Base-by-base conservation (phyloP, 305 asterid species). In the Coffea humblotiana region DNA sequence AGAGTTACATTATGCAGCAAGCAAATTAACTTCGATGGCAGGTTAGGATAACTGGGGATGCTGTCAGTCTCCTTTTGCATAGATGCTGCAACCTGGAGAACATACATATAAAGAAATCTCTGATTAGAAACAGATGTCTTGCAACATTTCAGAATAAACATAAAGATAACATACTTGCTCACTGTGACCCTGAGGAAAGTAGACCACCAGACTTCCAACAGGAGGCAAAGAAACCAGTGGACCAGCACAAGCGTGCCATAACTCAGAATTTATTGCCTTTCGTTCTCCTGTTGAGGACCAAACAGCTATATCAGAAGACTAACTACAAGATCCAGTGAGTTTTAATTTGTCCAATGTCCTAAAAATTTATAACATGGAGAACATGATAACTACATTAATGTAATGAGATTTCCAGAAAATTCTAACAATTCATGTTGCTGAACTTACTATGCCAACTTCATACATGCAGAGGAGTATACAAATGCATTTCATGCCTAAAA, bases 231-330 rank as follows among this genome's bases (percentile, higher is more conserved):
- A 89, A 85, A 94, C 97, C 89, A 96, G 86, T 4, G 98, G 99
- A 70, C 99, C 99, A 48, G 99, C 99, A 84, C 99, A 96, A 77
- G 99, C 98, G 80, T 96, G 99, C 99, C 99, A 96, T 88, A 96
- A 84, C 89, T 96, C 98, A 21, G 99, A 94, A 88, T 94, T 90
- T 51, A 94, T 94, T 84, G 87, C 86, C 88, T 89, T 95, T 79
- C 90, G 85, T 81, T 90, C 97, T 51, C 94, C 98, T 92, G 89
- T 71, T 79, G 61, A 76, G 23, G 78, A 49, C 51, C 64, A 78
- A 79, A 74, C 68, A 27, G 49, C 47, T 66, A 48, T 32, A 37
- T 81, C 69, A 80, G 63, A 54, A 77, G 14, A 49, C 76, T 69
- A 47, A 18, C 73, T 40, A 64, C n/a, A 48, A 70, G 60, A 49